phyloP scores from a whole-genome alignment of 164 flowering plant genomes.

The Vitis rupestris region DNA sequence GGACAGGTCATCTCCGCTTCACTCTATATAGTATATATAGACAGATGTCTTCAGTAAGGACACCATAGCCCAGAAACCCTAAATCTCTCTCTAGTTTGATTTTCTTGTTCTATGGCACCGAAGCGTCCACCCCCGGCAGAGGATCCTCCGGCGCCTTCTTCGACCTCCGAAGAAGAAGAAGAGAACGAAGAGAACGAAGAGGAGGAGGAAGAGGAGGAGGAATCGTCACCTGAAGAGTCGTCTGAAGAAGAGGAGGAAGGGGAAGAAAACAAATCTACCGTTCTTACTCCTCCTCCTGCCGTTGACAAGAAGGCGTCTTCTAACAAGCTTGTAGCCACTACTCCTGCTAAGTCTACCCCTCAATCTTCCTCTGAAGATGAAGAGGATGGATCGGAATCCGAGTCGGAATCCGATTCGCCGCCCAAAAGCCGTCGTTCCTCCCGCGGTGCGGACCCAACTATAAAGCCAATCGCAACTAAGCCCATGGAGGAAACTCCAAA shows the following conservation, averaged over 20 bases:
- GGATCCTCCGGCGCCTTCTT: constrained; percentile 23
- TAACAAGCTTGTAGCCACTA: neutral
- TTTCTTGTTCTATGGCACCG: constrained; percentile 21
- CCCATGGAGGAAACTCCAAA: constrained; percentile 28
- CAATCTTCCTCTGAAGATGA: constrained; percentile 15
- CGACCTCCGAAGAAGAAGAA: constrained; percentile 15
- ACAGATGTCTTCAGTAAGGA: no score
- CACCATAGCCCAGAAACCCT: neutral
- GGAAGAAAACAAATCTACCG: neutral
- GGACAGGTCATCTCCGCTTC: no score
- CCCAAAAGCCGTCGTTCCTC: neutral
- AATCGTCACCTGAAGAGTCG: neutral
- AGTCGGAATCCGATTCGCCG: constrained; percentile 20
- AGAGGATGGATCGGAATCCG: constrained; percentile 18
- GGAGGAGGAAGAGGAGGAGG: constrained; percentile 17
- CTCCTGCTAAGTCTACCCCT: neutral
- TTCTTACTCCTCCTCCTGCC: constrained; percentile 1
- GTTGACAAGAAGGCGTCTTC: constrained; percentile 1
- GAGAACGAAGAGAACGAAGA: constrained; percentile 9
- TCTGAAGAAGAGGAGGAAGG: constrained; percentile 10
- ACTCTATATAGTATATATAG: no score
- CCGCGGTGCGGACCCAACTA: constrained; percentile 6
- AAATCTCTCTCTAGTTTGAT: neutral
- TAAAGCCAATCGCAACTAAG: constrained; percentile 33
- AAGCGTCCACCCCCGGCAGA: constrained; percentile 23